A percentile compares a stretch with the other conserved stretches of the same genome.
Evolutionary conservation across 2,329 filamentous ascomycete genomes (phyloP).

Genomic region (Teratosphaeriaceae sp.): DNA sequence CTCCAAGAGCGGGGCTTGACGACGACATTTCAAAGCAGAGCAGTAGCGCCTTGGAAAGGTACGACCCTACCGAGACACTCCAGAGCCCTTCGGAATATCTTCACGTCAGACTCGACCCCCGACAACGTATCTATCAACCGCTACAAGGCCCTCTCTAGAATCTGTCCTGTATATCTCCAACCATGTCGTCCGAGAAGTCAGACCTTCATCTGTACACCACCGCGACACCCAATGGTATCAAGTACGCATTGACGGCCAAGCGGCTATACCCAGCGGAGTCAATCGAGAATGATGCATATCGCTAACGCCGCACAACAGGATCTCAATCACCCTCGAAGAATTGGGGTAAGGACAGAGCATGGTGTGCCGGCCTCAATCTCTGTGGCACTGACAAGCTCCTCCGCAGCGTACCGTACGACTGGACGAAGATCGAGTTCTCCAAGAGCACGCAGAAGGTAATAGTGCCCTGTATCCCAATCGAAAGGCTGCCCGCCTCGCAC

Average conservation of each 20-base stretch:
- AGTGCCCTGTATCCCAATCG: no score
- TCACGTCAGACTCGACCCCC: not conserved
- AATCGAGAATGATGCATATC: no score
- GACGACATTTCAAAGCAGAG: slow-evolving; percentile 2
- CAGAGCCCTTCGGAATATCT: no score
- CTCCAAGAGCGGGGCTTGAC: not conserved
- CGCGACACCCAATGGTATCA: slow-evolving; percentile 72
- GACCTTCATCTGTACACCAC: slow-evolving; percentile 75
- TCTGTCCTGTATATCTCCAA: not conserved
- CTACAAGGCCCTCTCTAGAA: not conserved
- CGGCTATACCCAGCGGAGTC: not conserved
- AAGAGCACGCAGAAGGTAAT: slow-evolving; percentile 71
- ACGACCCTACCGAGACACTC: no score
- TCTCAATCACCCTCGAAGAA: slow-evolving; percentile 81
- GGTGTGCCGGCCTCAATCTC: no score
- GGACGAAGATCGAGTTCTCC: slow-evolving; percentile 61
- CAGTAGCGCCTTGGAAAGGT: no score
- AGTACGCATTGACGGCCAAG: not conserved
- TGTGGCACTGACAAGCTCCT: no score
- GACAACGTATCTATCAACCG: no score
- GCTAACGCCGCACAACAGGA: slow-evolving; percentile 48
- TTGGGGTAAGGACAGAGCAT: slow-evolving; percentile 55
- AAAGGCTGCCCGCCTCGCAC: no score
- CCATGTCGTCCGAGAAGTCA: slow-evolving; percentile 30
- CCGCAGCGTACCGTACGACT: slow-evolving; percentile 67